Conservation (phyloP, 805 yeast genomes). For the Hanseniaspora guilliermondii region DNA sequence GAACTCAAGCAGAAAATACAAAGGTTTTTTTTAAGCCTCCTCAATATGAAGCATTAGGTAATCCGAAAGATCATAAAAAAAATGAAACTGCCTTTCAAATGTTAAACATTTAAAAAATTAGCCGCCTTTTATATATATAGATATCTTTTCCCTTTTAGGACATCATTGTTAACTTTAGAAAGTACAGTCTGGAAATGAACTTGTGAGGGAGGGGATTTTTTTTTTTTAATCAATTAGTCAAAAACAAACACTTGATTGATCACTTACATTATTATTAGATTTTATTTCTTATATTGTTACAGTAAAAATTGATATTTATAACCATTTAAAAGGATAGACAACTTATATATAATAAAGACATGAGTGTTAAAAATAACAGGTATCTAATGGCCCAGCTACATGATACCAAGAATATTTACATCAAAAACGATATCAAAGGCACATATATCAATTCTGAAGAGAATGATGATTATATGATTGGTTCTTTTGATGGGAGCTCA, state of each 20-base stretch:
- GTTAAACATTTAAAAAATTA: background rate
- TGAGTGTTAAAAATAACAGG: background rate
- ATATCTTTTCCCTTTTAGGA: background rate
- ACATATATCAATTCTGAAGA: background rate
- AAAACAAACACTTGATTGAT: too few relatives aligned
- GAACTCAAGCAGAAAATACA: slow-evolving; percentile 22
- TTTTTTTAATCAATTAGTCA: too few relatives aligned
- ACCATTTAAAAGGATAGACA: too few relatives aligned
- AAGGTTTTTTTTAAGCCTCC: slow-evolving; percentile 10
- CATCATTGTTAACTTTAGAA: background rate
- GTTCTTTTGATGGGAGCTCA: background rate
- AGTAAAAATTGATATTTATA: background rate
- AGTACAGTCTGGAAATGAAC: background rate
- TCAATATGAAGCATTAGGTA: slow-evolving; percentile 76
- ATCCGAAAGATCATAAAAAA: slow-evolving; percentile 73
- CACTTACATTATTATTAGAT: too few relatives aligned
- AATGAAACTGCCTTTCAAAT: slow-evolving; percentile 13
- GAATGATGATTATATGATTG: background rate
- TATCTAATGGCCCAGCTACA: background rate
- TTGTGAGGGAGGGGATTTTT: too few relatives aligned
- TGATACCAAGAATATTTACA: background rate
- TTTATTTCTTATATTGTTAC: too few relatives aligned
- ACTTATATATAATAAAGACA: background rate
- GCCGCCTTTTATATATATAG: background rate
- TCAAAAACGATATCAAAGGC: background rate